A percentile compares a stretch with the other conserved stretches of the same genome.
These are phyloP conservation scores for Lyophyllum decastes DNA, from an alignment of 768 basidiomycete genomes.

Conservation along the genomic window DNA sequence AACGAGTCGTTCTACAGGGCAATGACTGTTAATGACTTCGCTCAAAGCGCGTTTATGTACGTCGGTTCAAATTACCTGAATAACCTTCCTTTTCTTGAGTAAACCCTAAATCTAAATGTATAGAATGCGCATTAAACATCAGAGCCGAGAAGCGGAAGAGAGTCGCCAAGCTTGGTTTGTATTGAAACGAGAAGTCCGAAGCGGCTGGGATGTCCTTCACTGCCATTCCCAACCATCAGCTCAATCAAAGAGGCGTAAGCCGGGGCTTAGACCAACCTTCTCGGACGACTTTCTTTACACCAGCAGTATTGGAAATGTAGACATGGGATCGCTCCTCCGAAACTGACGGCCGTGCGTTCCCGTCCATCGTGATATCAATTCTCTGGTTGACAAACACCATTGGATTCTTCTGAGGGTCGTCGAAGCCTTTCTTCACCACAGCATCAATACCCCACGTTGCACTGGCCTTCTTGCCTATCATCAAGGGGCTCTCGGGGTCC, in stretches of 20 bases:
- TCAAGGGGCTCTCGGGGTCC: slow-evolving; percentile 48
- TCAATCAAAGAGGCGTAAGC: not conserved
- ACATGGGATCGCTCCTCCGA: slow-evolving; percentile 72
- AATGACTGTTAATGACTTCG: not conserved
- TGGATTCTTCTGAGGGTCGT: slow-evolving; percentile 48
- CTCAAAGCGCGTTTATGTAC: not conserved
- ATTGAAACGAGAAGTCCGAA: slow-evolving; percentile 63
- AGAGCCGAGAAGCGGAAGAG: slow-evolving; percentile 87
- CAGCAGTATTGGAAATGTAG: slow-evolving; percentile 42
- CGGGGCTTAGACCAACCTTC: slow-evolving; percentile 38
- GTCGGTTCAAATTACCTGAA: slow-evolving; percentile 47
- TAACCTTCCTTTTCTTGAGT: slow-evolving; percentile 71
- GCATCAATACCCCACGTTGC: slow-evolving; percentile 49
- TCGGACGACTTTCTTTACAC: slow-evolving; percentile 33
- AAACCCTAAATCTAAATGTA: slow-evolving; percentile 81
- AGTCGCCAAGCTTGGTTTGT: slow-evolving; percentile 66
- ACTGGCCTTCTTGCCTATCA: slow-evolving; percentile 52
- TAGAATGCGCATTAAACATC: slow-evolving; percentile 83
- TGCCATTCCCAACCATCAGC: slow-evolving; percentile 23
- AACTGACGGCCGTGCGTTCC: slow-evolving; percentile 45
- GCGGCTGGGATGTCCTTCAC: slow-evolving; percentile 52
- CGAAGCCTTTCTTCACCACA: slow-evolving; percentile 68
- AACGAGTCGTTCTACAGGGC: slow-evolving; percentile 67
- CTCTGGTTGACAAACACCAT: slow-evolving; percentile 77
- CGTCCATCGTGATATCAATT: slow-evolving; percentile 51